These are phyloP conservation scores for Erythrophleum ivorense DNA, from an alignment of 331 rosid genomes.

Conservation along the genomic window DNA sequence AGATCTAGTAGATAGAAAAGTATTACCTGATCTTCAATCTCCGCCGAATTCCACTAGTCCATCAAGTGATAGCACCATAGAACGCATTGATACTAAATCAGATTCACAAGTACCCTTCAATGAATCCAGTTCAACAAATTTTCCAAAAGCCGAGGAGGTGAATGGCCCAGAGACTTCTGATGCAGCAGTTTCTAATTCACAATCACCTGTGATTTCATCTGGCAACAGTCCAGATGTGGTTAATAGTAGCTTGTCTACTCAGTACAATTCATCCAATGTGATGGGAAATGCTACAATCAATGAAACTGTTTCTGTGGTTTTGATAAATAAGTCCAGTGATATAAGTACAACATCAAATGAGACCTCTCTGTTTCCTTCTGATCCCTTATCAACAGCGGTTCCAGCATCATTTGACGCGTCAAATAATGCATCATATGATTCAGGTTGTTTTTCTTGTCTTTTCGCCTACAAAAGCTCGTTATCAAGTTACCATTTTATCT, in stretches of 20 bases:
- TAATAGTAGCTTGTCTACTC: constrained; percentile 41
- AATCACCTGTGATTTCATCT: constrained; percentile 23
- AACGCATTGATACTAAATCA: constrained; percentile 35
- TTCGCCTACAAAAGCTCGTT: constrained; percentile 34
- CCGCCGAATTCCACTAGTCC: constrained; percentile 25
- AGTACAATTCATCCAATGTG: constrained; percentile 46
- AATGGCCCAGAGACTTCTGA: constrained; percentile 12
- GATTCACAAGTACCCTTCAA: constrained; percentile 39
- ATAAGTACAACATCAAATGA: constrained; percentile 43
- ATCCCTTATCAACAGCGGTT: constrained; percentile 42
- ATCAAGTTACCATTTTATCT: constrained; percentile 11
- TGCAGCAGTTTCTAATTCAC: constrained; percentile 13
- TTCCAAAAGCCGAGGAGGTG: constrained; percentile 38
- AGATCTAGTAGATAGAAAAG: constrained; percentile 49
- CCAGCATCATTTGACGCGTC: constrained; percentile 46
- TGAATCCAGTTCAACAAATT: constrained; percentile 29
- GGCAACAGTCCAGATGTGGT: constrained; percentile 28
- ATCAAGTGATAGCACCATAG: constrained; percentile 18
- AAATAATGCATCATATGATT: constrained; percentile 39
- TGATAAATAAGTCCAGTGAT: constrained; percentile 41
- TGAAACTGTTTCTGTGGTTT: constrained; percentile 39
- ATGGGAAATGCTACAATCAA: constrained; percentile 40
- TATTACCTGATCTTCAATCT: constrained; percentile 35
- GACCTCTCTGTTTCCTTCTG: constrained; percentile 33
- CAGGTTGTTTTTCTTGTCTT: constrained; percentile 57